Base-by-base conservation (phyloP, 2,329 filamentous ascomycete genomes). In the Metarhizium rileyi region DNA sequence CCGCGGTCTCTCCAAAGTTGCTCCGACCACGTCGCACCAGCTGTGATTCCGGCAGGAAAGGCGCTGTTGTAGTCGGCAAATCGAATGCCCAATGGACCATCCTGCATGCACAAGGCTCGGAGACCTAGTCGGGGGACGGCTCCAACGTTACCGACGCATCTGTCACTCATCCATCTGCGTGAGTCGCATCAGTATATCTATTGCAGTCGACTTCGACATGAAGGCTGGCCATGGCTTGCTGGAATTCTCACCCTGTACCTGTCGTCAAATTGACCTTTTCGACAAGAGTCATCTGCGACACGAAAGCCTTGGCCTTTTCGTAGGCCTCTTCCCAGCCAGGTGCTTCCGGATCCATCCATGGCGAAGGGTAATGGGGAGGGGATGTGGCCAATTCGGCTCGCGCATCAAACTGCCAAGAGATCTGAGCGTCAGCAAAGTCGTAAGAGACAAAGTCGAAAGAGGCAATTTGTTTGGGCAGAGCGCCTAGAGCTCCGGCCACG, bases 181-280 rank as follows among this genome's bases (percentile, higher is more conserved):
- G 1, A 14, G 1, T 2, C 3, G 44, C 3, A 44, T 54, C 33
- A 56, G 53, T 49, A 22, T 14, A 45, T 16, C 20, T 16, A 12
- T 7, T 23, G n/a, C 7, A 20, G 12, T 20, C 27, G 20, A 16
- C 12, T 8, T 23, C 2, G 23, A 12, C 22, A 14, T 5, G 14
- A n/a, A 33, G 33, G 33, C 16, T 43, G n/a, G 23, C n/a, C 12
- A 20, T 23, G 35, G 12, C n/a, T n/a, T n/a, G 22, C 20, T 16
- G 28, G 25, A 26, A 14, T 3, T 70, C 81, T 66, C 70, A 91
- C 79, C 90, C 90, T 55, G 86, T 80, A 65, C 91, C 91, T 1
- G 90, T 96, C 3, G 91, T 97, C 55, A 98, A 66, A 66, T 97
- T 97, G 67, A 97, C 89, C 71, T 95, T 96, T 66, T 96, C 90